Evolutionary conservation across 371 early-diverging fungal genomes (phyloP).

Genomic region (Zychaea mexicana): DNA sequence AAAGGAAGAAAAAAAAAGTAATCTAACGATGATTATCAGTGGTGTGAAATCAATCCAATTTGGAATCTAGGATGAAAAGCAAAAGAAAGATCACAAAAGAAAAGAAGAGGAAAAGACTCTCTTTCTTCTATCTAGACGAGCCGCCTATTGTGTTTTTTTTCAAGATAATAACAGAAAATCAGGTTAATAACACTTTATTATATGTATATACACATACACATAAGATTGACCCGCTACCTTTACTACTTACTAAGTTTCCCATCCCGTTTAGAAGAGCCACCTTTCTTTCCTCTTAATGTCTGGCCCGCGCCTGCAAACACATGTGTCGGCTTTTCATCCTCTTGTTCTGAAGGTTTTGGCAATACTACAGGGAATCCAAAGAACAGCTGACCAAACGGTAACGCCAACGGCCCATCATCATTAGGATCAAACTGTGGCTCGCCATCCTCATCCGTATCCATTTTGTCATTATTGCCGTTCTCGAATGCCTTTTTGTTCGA

Average conservation of each 20-base stretch:
- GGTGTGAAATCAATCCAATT: not conserved
- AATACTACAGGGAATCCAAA: slow-evolving; percentile 80
- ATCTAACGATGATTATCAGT: no score
- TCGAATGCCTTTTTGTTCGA: not conserved
- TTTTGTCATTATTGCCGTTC: slow-evolving; percentile 7
- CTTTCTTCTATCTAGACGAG: slow-evolving; percentile 11
- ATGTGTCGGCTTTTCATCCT: slow-evolving; percentile 16
- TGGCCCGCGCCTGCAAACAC: slow-evolving; percentile 39
- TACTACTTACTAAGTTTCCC: not conserved
- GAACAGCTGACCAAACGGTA: slow-evolving; percentile 90
- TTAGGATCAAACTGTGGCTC: slow-evolving; percentile 37
- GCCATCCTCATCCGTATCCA: slow-evolving; percentile 29
- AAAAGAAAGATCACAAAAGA: not conserved
- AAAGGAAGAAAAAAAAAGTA: not conserved
- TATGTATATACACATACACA: no score
- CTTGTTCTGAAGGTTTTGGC: slow-evolving; percentile 27
- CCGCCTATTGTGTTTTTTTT: not conserved
- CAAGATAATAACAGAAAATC: no score
- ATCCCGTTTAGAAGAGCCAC: slow-evolving; percentile 3
- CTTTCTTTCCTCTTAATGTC: slow-evolving; percentile 41
- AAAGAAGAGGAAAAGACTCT: not conserved
- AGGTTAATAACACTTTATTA: no score
- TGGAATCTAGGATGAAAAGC: not conserved
- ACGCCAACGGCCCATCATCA: slow-evolving; percentile 77
- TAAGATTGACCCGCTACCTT: no score